A percentile compares a stretch with the other conserved stretches of the same genome.
Conservation (phyloP, 2,329 filamentous ascomycete species). For the Exophiala dermatitidis region DNA sequence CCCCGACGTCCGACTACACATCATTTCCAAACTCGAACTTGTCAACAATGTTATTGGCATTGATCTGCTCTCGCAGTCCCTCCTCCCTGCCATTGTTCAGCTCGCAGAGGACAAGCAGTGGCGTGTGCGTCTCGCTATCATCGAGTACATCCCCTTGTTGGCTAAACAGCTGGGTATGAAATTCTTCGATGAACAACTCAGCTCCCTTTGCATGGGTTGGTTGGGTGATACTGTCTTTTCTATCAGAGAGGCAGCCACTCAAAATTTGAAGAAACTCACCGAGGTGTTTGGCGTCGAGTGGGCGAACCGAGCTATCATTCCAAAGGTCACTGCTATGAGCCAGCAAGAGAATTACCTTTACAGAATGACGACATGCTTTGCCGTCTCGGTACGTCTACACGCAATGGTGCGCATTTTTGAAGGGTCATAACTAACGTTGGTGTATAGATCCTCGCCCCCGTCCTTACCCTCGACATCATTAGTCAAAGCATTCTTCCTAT, state of each 20-base stretch:
- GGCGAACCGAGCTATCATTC: slow-evolving; percentile 94
- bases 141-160: slow-evolving; percentile 96
- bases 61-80: slow-evolving; percentile 88
- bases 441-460: slow-evolving; percentile 79
- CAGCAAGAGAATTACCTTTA: slow-evolving; percentile 98
- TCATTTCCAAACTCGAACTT: slow-evolving; percentile 98
- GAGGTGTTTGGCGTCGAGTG: slow-evolving; percentile 98
- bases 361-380: slow-evolving; percentile 99
- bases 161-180: slow-evolving; percentile 92
- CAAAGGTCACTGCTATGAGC: slow-evolving; percentile 97
- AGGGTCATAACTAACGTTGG: slow-evolving; percentile 28
- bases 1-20: slow-evolving; percentile 93
- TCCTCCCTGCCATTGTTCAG: slow-evolving; percentile 94
- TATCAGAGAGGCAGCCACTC: slow-evolving; percentile 92
- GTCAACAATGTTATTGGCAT: slow-evolving; percentile 99
- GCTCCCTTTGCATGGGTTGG: slow-evolving; percentile 95
- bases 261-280: slow-evolving; percentile 95
- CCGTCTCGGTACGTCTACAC: slow-evolving; percentile 71
- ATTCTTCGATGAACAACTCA: slow-evolving; percentile 98
- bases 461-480: slow-evolving; percentile 89
- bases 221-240: slow-evolving; percentile 97
- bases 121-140: slow-evolving; percentile 94
- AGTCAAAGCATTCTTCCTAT: slow-evolving; percentile 90
- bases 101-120: slow-evolving; percentile 93
- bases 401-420: slow-evolving; percentile 3